phyloP scores from a whole-genome alignment of 371 early-diverging fungal species.

The Mucor velutinosus region DNA sequence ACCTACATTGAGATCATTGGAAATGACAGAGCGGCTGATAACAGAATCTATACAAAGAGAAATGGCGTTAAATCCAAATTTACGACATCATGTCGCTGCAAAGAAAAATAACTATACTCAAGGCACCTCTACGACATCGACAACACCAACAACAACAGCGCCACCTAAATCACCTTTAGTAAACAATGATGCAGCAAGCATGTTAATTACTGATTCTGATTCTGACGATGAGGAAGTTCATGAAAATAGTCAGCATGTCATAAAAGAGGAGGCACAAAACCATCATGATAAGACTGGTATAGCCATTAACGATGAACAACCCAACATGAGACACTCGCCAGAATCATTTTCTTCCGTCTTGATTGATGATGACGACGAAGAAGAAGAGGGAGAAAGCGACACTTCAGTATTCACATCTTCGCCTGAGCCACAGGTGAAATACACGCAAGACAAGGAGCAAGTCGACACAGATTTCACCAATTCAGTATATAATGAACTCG shows the following conservation, averaged over 20 bases:
- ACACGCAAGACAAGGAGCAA: neutral
- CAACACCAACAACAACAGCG: neutral
- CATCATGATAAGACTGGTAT: neutral
- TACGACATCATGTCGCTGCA: conserved; percentile 2
- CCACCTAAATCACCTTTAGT: neutral
- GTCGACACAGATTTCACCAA: neutral
- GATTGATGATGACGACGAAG: neutral
- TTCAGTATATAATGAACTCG: conserved; percentile 11
- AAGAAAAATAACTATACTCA: neutral
- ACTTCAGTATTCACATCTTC: conserved; percentile 6
- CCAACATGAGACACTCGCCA: neutral
- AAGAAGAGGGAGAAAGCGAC: neutral
- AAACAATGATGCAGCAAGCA: conserved; percentile 5
- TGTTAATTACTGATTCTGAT: conserved; percentile 2
- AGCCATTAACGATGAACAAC: conserved; percentile 5
- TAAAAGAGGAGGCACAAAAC: neutral
- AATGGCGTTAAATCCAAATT: conserved; percentile 11
- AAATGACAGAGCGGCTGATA: conserved; percentile 20
- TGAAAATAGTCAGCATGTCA: neutral
- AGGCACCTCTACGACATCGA: neutral
- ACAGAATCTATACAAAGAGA: conserved; percentile 16
- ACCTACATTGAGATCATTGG: conserved; percentile 5
- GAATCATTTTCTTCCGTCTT: conserved; percentile 2
- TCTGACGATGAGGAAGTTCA: neutral
- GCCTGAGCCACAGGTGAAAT: neutral